These are phyloP conservation scores for Saccharomyces hybrid DNA, from an alignment of 1,139 yeast genomes.

Conservation along the genomic window DNA sequence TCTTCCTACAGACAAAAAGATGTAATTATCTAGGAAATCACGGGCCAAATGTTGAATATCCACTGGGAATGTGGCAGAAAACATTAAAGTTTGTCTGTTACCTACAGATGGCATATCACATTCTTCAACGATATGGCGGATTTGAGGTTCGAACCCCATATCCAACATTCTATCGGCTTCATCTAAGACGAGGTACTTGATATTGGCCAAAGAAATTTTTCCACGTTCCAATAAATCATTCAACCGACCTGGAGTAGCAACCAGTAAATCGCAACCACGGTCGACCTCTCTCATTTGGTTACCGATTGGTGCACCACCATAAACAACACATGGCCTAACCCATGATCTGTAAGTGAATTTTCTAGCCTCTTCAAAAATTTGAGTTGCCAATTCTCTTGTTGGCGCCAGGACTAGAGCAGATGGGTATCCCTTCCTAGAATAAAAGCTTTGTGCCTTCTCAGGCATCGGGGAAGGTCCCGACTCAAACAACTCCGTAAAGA, in stretches of 20 bases:
- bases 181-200: constrained; percentile 87
- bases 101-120: constrained; percentile 92
- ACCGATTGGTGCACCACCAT: constrained; percentile 95
- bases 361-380: constrained; percentile 88
- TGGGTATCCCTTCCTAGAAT: constrained; percentile 77
- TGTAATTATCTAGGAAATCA: constrained; percentile 89
- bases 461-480: constrained; percentile 73
- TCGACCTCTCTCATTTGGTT: constrained; percentile 79
- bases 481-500: constrained; percentile 77
- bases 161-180: constrained; percentile 99
- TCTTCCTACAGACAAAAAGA: constrained; percentile 93
- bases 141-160: constrained; percentile 99
- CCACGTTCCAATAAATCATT: constrained; percentile 94
- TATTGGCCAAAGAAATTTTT: constrained; percentile 75
- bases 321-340: constrained; percentile 93
- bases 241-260: constrained; percentile 98
- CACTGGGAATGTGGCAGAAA: constrained; percentile 96
- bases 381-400: constrained; percentile 95
- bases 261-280: constrained; percentile 88
- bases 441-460: constrained; percentile 37
- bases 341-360: constrained; percentile 96
- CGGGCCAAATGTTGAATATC: constrained; percentile 94
- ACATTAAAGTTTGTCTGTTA: constrained; percentile 92
- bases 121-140: constrained; percentile 92
- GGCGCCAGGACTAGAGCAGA: constrained; percentile 94